Base-by-base conservation (phyloP, 2,329 filamentous ascomycete species). In the Setomelanomma holmii region DNA sequence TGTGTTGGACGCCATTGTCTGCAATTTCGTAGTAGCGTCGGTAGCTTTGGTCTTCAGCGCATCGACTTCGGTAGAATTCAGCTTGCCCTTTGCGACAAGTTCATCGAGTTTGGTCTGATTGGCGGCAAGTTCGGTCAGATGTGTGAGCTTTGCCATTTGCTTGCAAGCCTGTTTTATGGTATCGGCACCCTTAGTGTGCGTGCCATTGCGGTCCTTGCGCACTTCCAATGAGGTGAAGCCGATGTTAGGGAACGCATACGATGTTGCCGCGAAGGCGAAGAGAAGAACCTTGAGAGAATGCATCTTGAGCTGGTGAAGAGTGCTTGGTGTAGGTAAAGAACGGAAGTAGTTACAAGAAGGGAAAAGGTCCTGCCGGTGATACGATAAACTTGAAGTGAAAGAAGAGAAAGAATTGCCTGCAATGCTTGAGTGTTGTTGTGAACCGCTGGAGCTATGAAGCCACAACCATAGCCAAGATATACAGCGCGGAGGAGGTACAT, bases 101-200 rank as follows among this genome's bases (percentile, higher is more conserved):
- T 54, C 56, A 41, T 68, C 60, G 23, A 72, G 57, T 34, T 65
- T 63, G n/a, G 67, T 71, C 34, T 67, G 64, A 35, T 72, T 71
- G 51, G 50, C 50, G 22, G 66, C 61, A 33, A 71, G 56, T 2
- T 53, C 48, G 19, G 64, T 63, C 40, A 72, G 56, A n/a, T 49
- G 47, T 3, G 49, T 58, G 24, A 72, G 56, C 33, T 55, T 61
- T 42, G 46, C 40, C 40, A 72, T 58, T 33, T 62, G 53, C 6
- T 42, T 55, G 55, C 69, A 72, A n/a, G 53, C 41, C 24, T 55
- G 55, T 42, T 69, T 61, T 20, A 64, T 33, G 1, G 60, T 35
- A 35, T 50, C 46, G 19, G 39, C 56, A 21, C 44, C 56, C 23
- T 58, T 53, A 6, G 47, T 51, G 7, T 27, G 40, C 11, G 55